Percentiles rank a stretch among this genome's conserved stretches.
These are phyloP conservation scores for Dalbergia oliveri DNA, from an alignment of 306 rosid species.

Conservation along the genomic window DNA sequence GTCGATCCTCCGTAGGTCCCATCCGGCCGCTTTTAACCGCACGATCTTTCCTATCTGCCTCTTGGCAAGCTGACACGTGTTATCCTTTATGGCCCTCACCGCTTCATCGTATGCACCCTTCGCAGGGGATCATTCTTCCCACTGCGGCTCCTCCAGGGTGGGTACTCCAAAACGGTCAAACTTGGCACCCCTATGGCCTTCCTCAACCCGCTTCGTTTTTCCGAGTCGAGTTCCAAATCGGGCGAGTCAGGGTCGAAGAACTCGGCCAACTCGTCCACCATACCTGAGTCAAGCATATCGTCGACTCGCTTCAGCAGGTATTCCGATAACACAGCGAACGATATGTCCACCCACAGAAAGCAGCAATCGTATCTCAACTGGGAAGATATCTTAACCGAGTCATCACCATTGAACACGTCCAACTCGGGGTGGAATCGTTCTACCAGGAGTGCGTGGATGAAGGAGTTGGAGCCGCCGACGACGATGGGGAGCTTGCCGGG, in stretches of 20 bases:
- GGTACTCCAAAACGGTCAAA: constrained; percentile 62
- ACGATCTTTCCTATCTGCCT: constrained; percentile 74
- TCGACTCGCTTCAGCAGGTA: constrained; percentile 79
- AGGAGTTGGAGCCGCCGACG: constrained; percentile 92
- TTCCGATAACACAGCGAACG: constrained; percentile 58
- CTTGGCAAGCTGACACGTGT: constrained; percentile 79
- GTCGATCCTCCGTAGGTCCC: constrained; percentile 86
- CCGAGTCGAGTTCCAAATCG: constrained; percentile 35
- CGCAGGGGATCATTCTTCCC: constrained; percentile 49
- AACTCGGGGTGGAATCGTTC: constrained; percentile 57
- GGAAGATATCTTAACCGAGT: constrained; percentile 25
- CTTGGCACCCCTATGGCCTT: constrained; percentile 94
- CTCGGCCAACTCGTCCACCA: constrained; percentile 82
- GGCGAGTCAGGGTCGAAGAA: constrained; percentile 58
- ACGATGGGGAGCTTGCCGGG: constrained; percentile 68
- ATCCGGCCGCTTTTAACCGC: constrained; percentile 61
- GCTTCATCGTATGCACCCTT: constrained; percentile 70
- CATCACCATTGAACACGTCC: constrained; percentile 51
- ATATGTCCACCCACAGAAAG: constrained; percentile 88
- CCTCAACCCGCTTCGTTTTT: constrained; percentile 56
- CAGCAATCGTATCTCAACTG: constrained; percentile 82
- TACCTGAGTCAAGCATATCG: constrained; percentile 85
- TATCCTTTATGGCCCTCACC: constrained; percentile 73
- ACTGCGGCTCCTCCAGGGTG: constrained; percentile 24
- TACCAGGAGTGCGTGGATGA: constrained; percentile 70